A percentile compares a stretch with the other conserved stretches of the same genome.
Conservation (phyloP, 2,329 filamentous ascomycete species). For the Tricladium varicosporioides region DNA sequence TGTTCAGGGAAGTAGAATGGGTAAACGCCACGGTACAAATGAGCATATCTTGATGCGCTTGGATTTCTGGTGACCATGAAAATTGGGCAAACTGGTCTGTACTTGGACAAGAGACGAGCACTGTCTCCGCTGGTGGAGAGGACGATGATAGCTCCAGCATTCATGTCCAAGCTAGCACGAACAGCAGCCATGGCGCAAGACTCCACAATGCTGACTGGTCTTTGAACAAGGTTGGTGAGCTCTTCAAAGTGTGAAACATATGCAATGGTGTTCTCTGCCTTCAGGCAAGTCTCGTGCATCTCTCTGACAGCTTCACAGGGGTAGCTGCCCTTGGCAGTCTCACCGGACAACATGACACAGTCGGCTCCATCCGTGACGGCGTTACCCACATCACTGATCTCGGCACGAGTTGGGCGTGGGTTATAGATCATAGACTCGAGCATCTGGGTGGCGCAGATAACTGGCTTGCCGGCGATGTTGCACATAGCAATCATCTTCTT, state of each 20-base stretch:
- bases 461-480: conserved; percentile 98
- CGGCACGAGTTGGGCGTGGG: conserved; percentile 93
- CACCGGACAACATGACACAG: conserved; percentile 99
- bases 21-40: conserved; percentile 97
- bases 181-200: conserved; percentile 97
- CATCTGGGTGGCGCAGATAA: conserved; percentile 99
- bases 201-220: conserved; percentile 85
- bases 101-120: conserved; percentile 94
- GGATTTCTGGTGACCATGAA: conserved; percentile 96
- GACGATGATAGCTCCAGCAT: conserved; percentile 93
- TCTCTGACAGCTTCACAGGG: conserved; percentile 87
- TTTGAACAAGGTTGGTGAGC: conserved; percentile 76
- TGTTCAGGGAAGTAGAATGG: conserved; percentile 91
- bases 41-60: conserved; percentile 81
- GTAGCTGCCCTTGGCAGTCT: conserved; percentile 98
- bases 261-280: conserved; percentile 95
- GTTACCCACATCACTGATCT: conserved; percentile 98
- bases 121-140: conserved; percentile 94
- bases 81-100: conserved; percentile 97
- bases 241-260: conserved; percentile 98
- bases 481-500: conserved; percentile 99
- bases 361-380: conserved; percentile 96
- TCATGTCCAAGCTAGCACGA: conserved; percentile 91
- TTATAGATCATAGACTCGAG: conserved; percentile 99
- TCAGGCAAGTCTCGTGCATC: conserved; percentile 97